phyloP scores from a whole-genome alignment of 208 protist species.

The Trypanosoma cruzi region DNA sequence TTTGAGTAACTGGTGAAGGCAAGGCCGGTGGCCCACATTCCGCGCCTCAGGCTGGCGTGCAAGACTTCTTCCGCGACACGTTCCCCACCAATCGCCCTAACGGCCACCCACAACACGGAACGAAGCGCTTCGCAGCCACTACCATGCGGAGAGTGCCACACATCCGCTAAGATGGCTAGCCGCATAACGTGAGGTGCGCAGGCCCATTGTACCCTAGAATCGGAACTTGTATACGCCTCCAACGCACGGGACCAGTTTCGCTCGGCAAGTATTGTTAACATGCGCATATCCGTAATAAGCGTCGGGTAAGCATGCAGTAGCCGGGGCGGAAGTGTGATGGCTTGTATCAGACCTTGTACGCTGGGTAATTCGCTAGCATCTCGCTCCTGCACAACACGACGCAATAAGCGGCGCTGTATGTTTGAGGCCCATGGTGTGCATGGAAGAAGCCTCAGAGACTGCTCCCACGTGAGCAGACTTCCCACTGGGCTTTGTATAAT shows the following conservation, averaged over 20 bases:
- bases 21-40: slow-evolving; percentile 64
- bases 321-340: slow-evolving; percentile 20
- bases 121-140: slow-evolving; percentile 26
- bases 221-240: slow-evolving; percentile 29
- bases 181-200: slow-evolving; percentile 61
- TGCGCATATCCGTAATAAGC: slow-evolving; percentile 30
- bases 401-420: slow-evolving; percentile 57
- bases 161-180: slow-evolving; percentile 51
- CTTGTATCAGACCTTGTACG: slow-evolving; percentile 8
- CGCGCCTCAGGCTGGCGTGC: slow-evolving; percentile 37
- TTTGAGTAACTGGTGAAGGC: slow-evolving; percentile 61
- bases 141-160: slow-evolving; percentile 41
- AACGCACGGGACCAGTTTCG: slow-evolving; percentile 51
- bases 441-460: slow-evolving; percentile 66
- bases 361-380: slow-evolving; percentile 14
- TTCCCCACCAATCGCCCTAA: slow-evolving; percentile 35
- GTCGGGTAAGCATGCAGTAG: slow-evolving; percentile 8
- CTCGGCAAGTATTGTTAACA: slow-evolving; percentile 57
- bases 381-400: slow-evolving; percentile 45
- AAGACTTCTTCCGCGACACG: slow-evolving; percentile 54
- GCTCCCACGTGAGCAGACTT: slow-evolving; percentile 39
- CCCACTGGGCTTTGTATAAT: slow-evolving; percentile 48
- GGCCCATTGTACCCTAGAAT: slow-evolving; percentile 40
- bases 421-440: slow-evolving; percentile 53
- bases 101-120: slow-evolving; percentile 46